Percentiles rank a stretch among this genome's conserved stretches.
phyloP scores from a whole-genome alignment of 1,284 basidiomycete species.

The Vanrija pseudolonga region DNA sequence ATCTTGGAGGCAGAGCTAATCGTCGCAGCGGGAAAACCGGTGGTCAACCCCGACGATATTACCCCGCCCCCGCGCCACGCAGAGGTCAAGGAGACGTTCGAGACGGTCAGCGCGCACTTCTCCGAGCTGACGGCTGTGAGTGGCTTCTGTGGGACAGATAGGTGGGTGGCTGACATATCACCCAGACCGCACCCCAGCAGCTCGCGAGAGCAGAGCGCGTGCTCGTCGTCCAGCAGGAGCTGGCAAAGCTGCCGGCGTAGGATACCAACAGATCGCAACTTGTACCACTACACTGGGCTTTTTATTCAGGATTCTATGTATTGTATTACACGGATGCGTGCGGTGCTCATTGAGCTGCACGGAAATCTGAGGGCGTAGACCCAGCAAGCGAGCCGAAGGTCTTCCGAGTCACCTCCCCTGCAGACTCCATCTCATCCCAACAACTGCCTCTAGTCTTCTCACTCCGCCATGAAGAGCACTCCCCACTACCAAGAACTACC shows the following conservation, averaged over 20 bases:
- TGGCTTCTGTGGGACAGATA: not conserved
- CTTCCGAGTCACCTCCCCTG: too few relatives aligned
- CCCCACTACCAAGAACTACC: too few relatives aligned
- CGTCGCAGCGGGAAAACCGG: not conserved
- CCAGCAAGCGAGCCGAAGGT: too few relatives aligned
- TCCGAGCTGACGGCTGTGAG: conserved; percentile 36
- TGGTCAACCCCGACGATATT: conserved; percentile 13
- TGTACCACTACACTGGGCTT: too few relatives aligned
- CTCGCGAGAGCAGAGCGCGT: conserved; percentile 44
- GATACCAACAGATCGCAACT: too few relatives aligned
- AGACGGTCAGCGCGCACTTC: conserved; percentile 29
- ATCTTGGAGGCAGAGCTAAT: not conserved
- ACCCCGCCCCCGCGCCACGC: conserved; percentile 34
- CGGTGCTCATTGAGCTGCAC: too few relatives aligned
- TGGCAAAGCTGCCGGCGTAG: conserved; percentile 15
- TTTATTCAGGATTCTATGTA: too few relatives aligned
- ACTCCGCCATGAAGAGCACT: too few relatives aligned
- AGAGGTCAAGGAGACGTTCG: conserved; percentile 33
- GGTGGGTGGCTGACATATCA: not conserved
- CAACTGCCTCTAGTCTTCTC: too few relatives aligned
- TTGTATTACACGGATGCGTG: too few relatives aligned
- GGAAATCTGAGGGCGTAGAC: too few relatives aligned
- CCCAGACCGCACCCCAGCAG: conserved; percentile 39
- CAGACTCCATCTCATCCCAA: too few relatives aligned
- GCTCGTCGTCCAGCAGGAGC: conserved; percentile 43